Conservation (phyloP, 176 grass and related monocot species). For the Dactylis glomerata region DNA sequence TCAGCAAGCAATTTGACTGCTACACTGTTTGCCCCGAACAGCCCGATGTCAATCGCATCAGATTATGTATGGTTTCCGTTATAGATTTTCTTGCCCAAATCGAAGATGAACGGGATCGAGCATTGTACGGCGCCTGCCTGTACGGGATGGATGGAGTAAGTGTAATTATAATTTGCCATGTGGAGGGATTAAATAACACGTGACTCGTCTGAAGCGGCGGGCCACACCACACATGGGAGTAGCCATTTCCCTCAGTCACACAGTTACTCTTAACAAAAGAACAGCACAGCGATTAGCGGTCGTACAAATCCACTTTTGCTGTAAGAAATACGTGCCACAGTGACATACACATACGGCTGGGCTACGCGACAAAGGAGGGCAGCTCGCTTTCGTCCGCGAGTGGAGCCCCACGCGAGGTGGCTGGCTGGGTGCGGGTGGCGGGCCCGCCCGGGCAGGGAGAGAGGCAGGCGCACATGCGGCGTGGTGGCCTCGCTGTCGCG, state of each 20-base stretch:
- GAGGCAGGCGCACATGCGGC: slow-evolving; percentile 6
- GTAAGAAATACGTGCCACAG: background rate
- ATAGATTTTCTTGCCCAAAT: background rate
- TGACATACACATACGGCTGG: background rate
- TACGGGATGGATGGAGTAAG: background rate
- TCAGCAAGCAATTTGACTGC: background rate
- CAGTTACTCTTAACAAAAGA: no score
- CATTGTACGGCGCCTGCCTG: background rate
- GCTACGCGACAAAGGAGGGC: slow-evolving; percentile 5
- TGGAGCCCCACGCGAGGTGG: background rate
- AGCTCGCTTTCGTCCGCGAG: background rate
- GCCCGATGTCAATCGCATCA: no score
- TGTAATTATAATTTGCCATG: background rate
- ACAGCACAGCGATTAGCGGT: no score
- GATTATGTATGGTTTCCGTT: no score
- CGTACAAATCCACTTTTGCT: background rate
- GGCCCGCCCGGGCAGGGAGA: background rate
- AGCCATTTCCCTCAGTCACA: background rate
- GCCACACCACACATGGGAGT: background rate
- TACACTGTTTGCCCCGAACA: background rate
- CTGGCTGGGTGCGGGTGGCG: background rate
- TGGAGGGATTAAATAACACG: slow-evolving; percentile 12
- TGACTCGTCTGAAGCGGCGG: background rate
- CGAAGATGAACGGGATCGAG: background rate
- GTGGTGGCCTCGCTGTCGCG: background rate